Evolutionary conservation across 371 early-diverging fungal genomes (phyloP).

Genomic region (Lichtheimia corymbifera): DNA sequence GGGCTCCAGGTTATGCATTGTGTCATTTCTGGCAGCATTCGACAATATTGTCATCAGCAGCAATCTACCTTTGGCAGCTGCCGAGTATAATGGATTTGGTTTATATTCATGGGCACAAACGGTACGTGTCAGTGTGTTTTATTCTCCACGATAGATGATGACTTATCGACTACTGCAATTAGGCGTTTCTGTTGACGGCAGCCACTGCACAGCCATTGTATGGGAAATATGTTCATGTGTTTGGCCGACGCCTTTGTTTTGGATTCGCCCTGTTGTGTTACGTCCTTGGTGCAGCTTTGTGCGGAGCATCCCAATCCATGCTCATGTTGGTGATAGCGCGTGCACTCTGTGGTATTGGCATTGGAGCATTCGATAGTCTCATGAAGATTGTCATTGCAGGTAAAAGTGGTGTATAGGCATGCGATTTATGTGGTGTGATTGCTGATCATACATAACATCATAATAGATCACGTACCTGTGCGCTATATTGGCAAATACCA

Average conservation of each 20-base stretch:
- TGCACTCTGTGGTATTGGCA: slow-evolving; percentile 69
- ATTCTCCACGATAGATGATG: too few species aligned
- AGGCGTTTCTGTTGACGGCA: slow-evolving; percentile 46
- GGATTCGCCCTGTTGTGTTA: slow-evolving; percentile 63
- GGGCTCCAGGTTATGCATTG: slow-evolving; percentile 28
- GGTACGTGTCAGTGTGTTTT: too few species aligned
- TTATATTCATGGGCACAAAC: slow-evolving; percentile 44
- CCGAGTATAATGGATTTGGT: slow-evolving; percentile 41
- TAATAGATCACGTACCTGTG: slow-evolving; percentile 49
- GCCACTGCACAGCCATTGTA: slow-evolving; percentile 65
- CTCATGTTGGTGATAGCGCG: slow-evolving; percentile 67
- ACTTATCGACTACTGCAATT: not conserved
- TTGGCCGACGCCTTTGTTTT: slow-evolving; percentile 67
- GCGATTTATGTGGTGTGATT: too few species aligned
- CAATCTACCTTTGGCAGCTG: slow-evolving; percentile 37
- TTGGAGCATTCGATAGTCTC: slow-evolving; percentile 69
- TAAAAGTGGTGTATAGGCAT: not conserved
- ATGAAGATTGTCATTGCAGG: slow-evolving; percentile 76
- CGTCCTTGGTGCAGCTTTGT: slow-evolving; percentile 64
- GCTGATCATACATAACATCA: too few species aligned
- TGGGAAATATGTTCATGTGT: slow-evolving; percentile 64
- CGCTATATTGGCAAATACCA: slow-evolving; percentile 61
- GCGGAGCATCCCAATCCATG: slow-evolving; percentile 70
- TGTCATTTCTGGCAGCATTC: slow-evolving; percentile 44
- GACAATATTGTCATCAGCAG: slow-evolving; percentile 43